Conservation (phyloP, 1,284 basidiomycete genomes). For the Malassezia restricta region DNA sequence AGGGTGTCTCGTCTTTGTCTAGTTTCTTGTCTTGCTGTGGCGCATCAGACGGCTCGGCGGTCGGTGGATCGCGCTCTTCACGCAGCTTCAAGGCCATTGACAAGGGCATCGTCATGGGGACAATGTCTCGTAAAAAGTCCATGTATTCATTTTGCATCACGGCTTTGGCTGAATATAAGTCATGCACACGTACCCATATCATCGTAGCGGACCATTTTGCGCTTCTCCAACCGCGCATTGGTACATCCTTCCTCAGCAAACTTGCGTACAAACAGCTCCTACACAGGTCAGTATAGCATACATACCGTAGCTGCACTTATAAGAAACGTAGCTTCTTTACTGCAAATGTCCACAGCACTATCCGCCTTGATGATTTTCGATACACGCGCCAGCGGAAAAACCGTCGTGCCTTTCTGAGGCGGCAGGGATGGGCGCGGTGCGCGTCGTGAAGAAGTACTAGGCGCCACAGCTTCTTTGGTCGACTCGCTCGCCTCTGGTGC, state of each 20-base stretch:
- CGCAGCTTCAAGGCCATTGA: slow-evolving; percentile 24
- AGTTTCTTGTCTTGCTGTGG: slow-evolving; percentile 1
- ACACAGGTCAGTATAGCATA: not conserved
- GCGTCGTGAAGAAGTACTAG: not conserved
- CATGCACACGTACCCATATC: slow-evolving; percentile 19
- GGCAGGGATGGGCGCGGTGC: slow-evolving; percentile 1
- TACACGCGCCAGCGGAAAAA: slow-evolving; percentile 29
- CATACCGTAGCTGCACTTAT: slow-evolving; percentile 28
- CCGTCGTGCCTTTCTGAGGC: slow-evolving; percentile 19
- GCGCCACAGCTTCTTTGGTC: not conserved
- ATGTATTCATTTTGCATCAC: slow-evolving; percentile 27
- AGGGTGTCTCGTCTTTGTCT: slow-evolving; percentile 1
- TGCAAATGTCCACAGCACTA: slow-evolving; percentile 34
- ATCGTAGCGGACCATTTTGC: slow-evolving; percentile 31
- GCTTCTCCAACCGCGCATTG: slow-evolving; percentile 31
- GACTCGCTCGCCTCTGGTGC: too few species aligned
- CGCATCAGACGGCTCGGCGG: not conserved
- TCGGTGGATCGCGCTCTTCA: slow-evolving; percentile 10
- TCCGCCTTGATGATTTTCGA: slow-evolving; percentile 37
- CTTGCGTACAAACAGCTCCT: slow-evolving; percentile 31
- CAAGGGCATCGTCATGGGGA: slow-evolving; percentile 25
- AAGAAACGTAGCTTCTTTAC: slow-evolving; percentile 33
- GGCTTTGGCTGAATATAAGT: slow-evolving; percentile 16
- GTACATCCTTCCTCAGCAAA: slow-evolving; percentile 30
- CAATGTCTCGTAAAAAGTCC: slow-evolving; percentile 26